Evolutionary conservation across 140 eudicot genomes (phyloP).

Genomic region (Stevia rebaudiana): DNA sequence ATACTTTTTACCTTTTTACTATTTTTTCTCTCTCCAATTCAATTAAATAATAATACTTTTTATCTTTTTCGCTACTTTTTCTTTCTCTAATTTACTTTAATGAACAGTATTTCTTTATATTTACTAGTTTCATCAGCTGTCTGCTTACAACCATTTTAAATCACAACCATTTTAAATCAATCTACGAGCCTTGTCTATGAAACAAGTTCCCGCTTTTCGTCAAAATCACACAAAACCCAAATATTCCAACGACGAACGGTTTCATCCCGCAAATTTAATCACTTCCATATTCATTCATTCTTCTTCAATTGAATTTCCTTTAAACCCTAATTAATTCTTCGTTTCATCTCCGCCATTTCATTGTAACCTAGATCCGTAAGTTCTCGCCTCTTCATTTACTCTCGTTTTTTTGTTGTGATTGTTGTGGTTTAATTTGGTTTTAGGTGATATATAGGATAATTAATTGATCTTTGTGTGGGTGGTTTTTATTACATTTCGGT

Average conservation of each 20-base stretch:
- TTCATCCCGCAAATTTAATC: constrained; percentile 28
- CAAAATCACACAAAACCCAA: constrained; percentile 17
- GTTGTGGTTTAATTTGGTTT: constrained; percentile 1
- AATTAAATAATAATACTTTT: no score
- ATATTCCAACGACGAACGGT: constrained; percentile 32
- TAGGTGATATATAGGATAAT: neutral
- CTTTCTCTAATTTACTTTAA: no score
- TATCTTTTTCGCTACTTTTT: no score
- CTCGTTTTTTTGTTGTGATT: constrained; percentile 3
- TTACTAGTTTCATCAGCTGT: no score
- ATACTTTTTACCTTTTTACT: no score
- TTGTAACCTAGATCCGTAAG: constrained; percentile 40
- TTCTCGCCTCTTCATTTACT: constrained; percentile 13
- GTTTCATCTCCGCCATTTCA: constrained; percentile 1
- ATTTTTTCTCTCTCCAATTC: no score
- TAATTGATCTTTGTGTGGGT: constrained; percentile 1
- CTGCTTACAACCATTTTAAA: no score
- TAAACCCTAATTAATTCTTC: constrained; percentile 24
- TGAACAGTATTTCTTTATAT: no score
- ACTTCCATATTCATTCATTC: constrained; percentile 15
- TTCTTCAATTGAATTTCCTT: constrained; percentile 27
- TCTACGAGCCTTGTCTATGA: constrained; percentile 12
- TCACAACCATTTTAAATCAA: no score
- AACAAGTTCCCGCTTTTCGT: constrained; percentile 48
- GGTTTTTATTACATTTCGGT: neutral